phyloP scores from a whole-genome alignment of 139 green algal genomes.

The Chlorella sp. region DNA sequence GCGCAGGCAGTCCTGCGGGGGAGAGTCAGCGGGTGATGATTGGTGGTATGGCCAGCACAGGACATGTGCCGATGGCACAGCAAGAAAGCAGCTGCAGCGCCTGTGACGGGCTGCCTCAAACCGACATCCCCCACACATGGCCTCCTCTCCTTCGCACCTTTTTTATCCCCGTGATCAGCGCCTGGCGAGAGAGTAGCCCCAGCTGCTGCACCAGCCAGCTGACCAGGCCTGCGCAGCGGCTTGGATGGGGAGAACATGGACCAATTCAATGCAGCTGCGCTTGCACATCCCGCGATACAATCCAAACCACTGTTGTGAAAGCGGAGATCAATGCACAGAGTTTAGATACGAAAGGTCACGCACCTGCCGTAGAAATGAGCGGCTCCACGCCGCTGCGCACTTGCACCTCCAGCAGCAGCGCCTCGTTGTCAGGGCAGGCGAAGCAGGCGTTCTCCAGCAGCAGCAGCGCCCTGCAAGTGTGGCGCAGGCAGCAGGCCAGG shows the following conservation, averaged over 20 bases:
- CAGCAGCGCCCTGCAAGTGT: slow-evolving; percentile 44
- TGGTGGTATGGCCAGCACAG: too few relatives aligned
- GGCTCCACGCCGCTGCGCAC: slow-evolving; percentile 30
- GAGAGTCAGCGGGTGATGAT: too few relatives aligned
- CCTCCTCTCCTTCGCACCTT: slow-evolving; percentile 13
- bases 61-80: too few relatives aligned
- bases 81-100: too few relatives aligned
- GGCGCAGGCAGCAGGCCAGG: too few relatives aligned
- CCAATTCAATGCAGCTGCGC: background rate
- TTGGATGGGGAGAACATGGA: background rate
- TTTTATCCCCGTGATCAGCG: slow-evolving; percentile 36
- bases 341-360: too few relatives aligned
- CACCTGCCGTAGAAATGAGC: background rate
- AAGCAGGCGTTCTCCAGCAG: slow-evolving; percentile 82
- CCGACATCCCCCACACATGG: background rate
- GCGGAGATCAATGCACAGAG: too few relatives aligned
- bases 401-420: slow-evolving; percentile 41
- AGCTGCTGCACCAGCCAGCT: slow-evolving; percentile 36
- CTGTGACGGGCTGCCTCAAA: too few relatives aligned
- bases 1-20: slow-evolving; percentile 53
- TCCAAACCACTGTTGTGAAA: too few relatives aligned
- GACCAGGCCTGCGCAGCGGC: slow-evolving; percentile 2
- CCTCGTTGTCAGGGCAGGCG: slow-evolving; percentile 68
- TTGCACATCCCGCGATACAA: too few relatives aligned
- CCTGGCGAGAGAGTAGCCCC: slow-evolving; percentile 22